Percentiles rank a stretch among this genome's conserved stretches.
Conservation (phyloP, 495 filamentous ascomycete genomes). For the Talaromyces nanjingensis region DNA sequence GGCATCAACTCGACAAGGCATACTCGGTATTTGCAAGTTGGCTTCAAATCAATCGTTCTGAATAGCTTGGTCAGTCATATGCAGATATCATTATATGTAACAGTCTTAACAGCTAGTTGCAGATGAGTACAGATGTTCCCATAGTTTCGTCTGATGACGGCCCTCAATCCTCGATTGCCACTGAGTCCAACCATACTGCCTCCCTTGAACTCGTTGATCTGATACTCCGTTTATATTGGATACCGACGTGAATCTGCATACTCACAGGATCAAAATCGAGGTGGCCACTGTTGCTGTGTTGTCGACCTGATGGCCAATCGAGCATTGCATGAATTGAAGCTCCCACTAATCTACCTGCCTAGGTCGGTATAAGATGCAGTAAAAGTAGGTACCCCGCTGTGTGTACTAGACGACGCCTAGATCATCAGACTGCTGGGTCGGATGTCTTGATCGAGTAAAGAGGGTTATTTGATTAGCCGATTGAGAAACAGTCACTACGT, state of each 20-base stretch:
- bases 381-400: not conserved
- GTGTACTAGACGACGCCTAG: not conserved
- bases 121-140: not conserved
- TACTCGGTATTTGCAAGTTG: not conserved
- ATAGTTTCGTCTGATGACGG: not conserved
- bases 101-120: not conserved
- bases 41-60: not conserved
- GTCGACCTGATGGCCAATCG: not conserved
- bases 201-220: not conserved
- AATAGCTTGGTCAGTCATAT: not conserved
- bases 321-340: not conserved
- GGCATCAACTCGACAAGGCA: not conserved
- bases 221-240: not conserved
- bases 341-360: not conserved
- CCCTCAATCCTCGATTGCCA: not conserved
- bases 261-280: not conserved
- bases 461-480: not conserved
- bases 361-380: not conserved
- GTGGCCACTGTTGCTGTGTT: not conserved
- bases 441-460: not conserved
- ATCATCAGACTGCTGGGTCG: not conserved
- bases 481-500: not conserved
- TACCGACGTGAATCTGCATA: not conserved
- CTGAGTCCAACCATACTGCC: not conserved
- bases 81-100: not conserved